Base-by-base conservation (phyloP, 2,329 filamentous ascomycete species). In the Neocatenulostroma microsporum region DNA sequence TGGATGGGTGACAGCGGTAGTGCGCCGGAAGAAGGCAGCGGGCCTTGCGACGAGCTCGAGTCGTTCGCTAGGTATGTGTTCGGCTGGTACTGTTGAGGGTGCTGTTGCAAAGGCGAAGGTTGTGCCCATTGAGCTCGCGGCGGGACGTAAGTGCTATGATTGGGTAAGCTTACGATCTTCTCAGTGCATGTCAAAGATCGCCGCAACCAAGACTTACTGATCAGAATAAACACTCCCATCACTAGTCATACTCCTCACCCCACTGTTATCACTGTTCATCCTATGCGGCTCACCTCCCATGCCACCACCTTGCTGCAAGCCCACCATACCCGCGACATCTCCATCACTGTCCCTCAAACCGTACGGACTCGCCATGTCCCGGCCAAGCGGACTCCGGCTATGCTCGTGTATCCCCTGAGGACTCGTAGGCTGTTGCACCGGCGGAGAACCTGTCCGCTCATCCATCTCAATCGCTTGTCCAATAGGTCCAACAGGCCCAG, bases 391-490 rank as follows among this genome's bases (percentile, higher is more conserved):
- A n/a, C 23, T 24, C 7, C 27, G 13, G 9, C 12, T 7, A 23
- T 32, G 30, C 4, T 8, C 8, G n/a, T 14, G 21, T 9, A 29
- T 29, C 11, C 14, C n/a, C 15, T 9, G 21, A n/a, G n/a, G n/a
- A n/a, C n/a, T n/a, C n/a, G n/a, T 11, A 20, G 43, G 30, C 25
- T 42, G 34, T 27, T 37, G 44, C 26, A 19, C 62, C 37, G 61
- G 57, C n/a, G 72, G 70, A 36, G 68, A 71, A 25, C 71, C 70
- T n/a, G 68, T 68, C n/a, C 70, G 68, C 21, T 80, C 78, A 56
- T 88, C 81, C 84, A 93, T 88, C 58, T 91, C 86, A 36, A 87
- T 74, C 3, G 82, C 78, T 53, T 81, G 80, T 8, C 78, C 78
- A 10, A 78, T 65, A 11, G 61, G 53, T 24, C 54, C 55, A n/a